Conservation (phyloP, 2,329 filamentous ascomycete genomes). For the Beauveria sp. region DNA sequence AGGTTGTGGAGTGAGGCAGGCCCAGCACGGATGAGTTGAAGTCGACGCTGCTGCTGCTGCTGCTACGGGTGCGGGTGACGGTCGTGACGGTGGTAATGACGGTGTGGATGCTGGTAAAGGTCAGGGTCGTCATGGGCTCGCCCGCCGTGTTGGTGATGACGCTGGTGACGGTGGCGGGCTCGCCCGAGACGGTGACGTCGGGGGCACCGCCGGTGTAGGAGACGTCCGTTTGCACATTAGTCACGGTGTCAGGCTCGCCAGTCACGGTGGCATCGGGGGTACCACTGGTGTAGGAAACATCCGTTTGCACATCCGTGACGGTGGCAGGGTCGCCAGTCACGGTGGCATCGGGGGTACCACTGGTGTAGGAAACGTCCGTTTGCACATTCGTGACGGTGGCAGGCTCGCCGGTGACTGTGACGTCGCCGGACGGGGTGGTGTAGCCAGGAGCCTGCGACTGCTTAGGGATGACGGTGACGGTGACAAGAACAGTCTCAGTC, state of each 20-base stretch:
- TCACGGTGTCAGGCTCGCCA: background rate
- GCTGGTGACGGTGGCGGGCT: slow-evolving; percentile 25
- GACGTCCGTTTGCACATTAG: background rate
- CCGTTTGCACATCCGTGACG: slow-evolving; percentile 20
- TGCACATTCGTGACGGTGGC: slow-evolving; percentile 6
- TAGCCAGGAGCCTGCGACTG: background rate
- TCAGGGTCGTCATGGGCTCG: slow-evolving; percentile 17
- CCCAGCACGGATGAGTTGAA: slow-evolving; percentile 11
- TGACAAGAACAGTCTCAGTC: slow-evolving; percentile 15
- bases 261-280: slow-evolving; percentile 26
- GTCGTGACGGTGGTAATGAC: slow-evolving; percentile 20
- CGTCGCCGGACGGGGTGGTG: slow-evolving; percentile 3
- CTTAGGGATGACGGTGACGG: slow-evolving; percentile 15
- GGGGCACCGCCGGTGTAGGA: slow-evolving; percentile 5
- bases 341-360: slow-evolving; percentile 17
- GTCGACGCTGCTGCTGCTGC: slow-evolving; percentile 13
- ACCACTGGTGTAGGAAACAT: slow-evolving; percentile 20
- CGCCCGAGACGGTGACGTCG: slow-evolving; percentile 20
- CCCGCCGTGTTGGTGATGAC: slow-evolving; percentile 15
- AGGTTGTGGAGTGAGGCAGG: background rate
- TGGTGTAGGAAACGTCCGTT: slow-evolving; percentile 7
- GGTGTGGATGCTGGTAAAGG: slow-evolving; percentile 21
- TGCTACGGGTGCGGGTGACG: slow-evolving; percentile 15
- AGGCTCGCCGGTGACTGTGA: slow-evolving; percentile 1
- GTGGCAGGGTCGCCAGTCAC: slow-evolving; percentile 18